Evolutionary conservation across 257 asterid genomes (phyloP), one percentile per base, ranked within the genome.

Genomic region (Petunia axillaris): DNA sequence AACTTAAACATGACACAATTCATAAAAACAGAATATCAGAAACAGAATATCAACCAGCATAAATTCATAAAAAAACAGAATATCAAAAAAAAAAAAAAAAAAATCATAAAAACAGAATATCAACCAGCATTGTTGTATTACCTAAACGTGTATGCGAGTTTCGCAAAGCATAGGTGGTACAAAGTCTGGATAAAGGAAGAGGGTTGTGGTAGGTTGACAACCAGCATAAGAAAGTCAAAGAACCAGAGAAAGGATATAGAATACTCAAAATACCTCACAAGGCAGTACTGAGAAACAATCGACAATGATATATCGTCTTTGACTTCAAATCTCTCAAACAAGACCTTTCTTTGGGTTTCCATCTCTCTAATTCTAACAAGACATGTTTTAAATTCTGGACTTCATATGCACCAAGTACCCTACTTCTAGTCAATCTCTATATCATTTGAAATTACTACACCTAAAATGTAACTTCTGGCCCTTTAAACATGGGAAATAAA

Each of bases 401-500:
- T 66, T 14, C 15, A 66, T 44, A 66, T 36, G 75, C 52, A 66
- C 75, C 75, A 66, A 41, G 53, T 66, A 52, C 41, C 53, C 15
- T 66, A 40, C 37, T 66, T 66, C 75, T 40, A 66, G 75, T 66
- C 53, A 66, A 66, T 53, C 40, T 66, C 75, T 66, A 66, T 6
- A 37, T 66, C 53, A 66, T 37, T 15, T 66, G 75, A 66, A 66
- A 41, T 40, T 66, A 66, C 75, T 66, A 25, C 54, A 66, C 37
- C 37, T 25, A 66, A 14, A 66, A 40, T 66, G 37, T 15, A 66
- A 40, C 52, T 39, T 6, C 37, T 40, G 53, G 75, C 41, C 50
- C 53, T 15, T 66, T 41, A 66, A 66, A 40, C 53, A 66, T 66
- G 13, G 13, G 6, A 14, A 65, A 66, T 7, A 15, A 66, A 41